Conservation (phyloP, 2,329 filamentous ascomycete genomes). For the Endothia cerciana region DNA sequence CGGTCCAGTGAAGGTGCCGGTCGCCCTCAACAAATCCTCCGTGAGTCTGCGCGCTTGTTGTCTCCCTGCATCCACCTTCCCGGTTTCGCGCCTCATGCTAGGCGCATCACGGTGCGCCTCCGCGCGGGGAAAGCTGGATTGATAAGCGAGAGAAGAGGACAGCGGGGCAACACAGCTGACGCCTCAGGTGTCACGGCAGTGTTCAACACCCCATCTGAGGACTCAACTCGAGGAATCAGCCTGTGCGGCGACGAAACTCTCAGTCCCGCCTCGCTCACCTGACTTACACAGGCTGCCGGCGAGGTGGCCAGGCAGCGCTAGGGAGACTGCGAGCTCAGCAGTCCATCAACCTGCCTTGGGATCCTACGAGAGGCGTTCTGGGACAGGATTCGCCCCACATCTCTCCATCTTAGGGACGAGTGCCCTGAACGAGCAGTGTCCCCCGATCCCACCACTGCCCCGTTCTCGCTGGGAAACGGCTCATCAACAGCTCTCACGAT, state of each 20-base stretch:
- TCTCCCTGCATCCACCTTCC: neutral
- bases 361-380: neutral
- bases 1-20: neutral
- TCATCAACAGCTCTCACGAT: constrained; percentile 46
- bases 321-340: neutral
- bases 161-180: neutral
- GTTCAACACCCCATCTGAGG: neutral
- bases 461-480: neutral
- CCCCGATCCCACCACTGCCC: neutral
- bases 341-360: neutral
- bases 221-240: neutral
- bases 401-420: neutral
- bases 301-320: neutral
- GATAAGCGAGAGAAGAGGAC: neutral
- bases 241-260: neutral
- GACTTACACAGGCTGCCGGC: neutral
- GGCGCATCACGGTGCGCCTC: neutral
- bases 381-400: neutral
- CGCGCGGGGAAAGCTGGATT: neutral
- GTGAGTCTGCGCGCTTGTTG: neutral
- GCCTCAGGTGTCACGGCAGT: neutral
- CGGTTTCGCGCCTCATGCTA: neutral
- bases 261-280: neutral
- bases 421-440: neutral
- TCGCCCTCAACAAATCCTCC: neutral